Base-by-base conservation (phyloP, 139 green algal species). In the Ulvella scutata region DNA sequence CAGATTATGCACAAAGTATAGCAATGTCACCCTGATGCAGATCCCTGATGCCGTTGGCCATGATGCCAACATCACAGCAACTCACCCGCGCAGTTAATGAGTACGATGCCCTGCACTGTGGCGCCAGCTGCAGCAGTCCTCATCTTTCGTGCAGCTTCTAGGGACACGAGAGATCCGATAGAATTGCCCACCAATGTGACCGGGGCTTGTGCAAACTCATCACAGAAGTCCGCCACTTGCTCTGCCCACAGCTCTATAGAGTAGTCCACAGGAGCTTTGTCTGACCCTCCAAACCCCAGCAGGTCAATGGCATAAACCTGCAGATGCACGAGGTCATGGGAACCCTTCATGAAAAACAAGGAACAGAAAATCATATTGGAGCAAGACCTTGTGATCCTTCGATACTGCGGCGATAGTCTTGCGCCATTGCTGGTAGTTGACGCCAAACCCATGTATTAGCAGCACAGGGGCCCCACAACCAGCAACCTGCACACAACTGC, bases 271-370 rank as follows among this genome's bases (percentile, higher is more conserved):
- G 76, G 10, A 0, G 83, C 73, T 80, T 94, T 96, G 10, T 82
- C 84, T 3, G 80, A 89, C 10, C 28, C 73, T 3, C 90, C 90
- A 78, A 90, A 91, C 28, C 90, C 90, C 35, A 96, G 76, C 3
- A 96, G 72, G 80, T 96, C 90, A 2, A 94, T 60, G 0, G 90
- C 88, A 72, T 92, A 94, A n/a, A 96, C 90, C 87, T 92, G 78
- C 34, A 61, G 20, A 37, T 43, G 26, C 20, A 35, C 43, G 73
- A 43, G 33, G 60, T 61, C 35, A 73, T 36, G 21, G 23, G 35
- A 43, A 7, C 67, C 10, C 6, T 59, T 28, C 7, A 43, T 51
- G 7, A 20, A 26, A 7, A 43, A 13, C 61, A 73, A 73, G 61
- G 61, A 13, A 13, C 26, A 21, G 26, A 73, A 73, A 38, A 17